Conservation (phyloP, 371 early-diverging fungal species). For the Circinella umbellata region DNA sequence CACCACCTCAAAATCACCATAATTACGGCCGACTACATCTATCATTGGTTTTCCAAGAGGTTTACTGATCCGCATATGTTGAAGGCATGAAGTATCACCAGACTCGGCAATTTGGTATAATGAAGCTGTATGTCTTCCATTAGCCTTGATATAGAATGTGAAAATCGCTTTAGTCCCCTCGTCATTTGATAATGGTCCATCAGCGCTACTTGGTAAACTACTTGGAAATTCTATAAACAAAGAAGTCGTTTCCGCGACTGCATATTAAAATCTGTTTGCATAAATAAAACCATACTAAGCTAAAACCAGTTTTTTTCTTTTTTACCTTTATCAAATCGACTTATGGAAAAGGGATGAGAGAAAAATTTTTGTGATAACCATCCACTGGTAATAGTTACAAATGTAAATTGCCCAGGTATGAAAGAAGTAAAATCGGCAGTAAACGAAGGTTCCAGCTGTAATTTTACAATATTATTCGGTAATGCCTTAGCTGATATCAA, state of each 20-base stretch:
- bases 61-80: slow-evolving; percentile 29
- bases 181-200: neutral
- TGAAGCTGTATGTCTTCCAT: slow-evolving; percentile 25
- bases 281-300: neutral
- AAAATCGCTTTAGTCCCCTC: slow-evolving; percentile 13
- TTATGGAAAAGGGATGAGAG: slow-evolving; percentile 47
- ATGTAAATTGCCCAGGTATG: slow-evolving; percentile 38
- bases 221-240: neutral
- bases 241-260: neutral
- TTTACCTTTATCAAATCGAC: slow-evolving; percentile 25
- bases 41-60: slow-evolving; percentile 32
- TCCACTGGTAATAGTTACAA: slow-evolving; percentile 24
- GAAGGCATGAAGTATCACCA: neutral
- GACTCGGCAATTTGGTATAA: slow-evolving; percentile 19
- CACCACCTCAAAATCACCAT: slow-evolving; percentile 32
- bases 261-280: too few species aligned
- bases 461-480: slow-evolving; percentile 29
- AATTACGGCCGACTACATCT: slow-evolving; percentile 20
- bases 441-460: slow-evolving; percentile 29
- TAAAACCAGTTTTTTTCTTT: neutral
- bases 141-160: slow-evolving; percentile 39
- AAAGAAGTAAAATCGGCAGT: neutral
- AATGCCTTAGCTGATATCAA: slow-evolving; percentile 23
- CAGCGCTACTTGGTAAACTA: slow-evolving; percentile 1
- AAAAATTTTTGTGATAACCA: slow-evolving; percentile 12